Conservation (phyloP, 352 stramenopile species). For the Aphanomyces invadans region DNA sequence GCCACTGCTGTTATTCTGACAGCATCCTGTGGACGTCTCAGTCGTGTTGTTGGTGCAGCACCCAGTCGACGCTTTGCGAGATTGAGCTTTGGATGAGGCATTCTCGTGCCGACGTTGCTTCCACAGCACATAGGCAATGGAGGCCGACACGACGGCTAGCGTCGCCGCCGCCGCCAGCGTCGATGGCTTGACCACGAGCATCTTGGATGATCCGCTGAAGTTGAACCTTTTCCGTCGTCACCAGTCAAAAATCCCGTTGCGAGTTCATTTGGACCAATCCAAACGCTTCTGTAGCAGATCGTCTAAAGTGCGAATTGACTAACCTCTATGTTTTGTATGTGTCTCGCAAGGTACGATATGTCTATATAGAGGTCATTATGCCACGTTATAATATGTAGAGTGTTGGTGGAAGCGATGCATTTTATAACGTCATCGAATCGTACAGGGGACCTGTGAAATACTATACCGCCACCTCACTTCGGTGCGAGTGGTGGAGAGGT, state of each 20-base stretch:
- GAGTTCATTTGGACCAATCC: neutral
- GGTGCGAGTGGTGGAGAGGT: constrained; percentile 15
- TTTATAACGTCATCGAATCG: neutral
- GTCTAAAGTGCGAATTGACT: neutral
- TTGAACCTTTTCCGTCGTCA: neutral
- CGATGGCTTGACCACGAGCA: constrained; percentile 11
- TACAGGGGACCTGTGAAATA: neutral
- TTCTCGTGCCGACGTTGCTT: constrained; percentile 16
- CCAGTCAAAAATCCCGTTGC: neutral
- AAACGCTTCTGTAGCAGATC: neutral
- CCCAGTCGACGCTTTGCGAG: neutral
- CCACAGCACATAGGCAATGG: constrained; percentile 27
- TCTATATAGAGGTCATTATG: neutral
- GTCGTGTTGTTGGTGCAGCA: neutral
- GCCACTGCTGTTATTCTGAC: constrained; percentile 1
- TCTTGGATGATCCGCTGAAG: neutral
- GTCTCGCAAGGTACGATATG: neutral
- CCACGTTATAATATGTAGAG: neutral
- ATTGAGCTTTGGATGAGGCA: constrained; percentile 23
- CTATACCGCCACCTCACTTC: neutral
- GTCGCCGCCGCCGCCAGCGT: neutral
- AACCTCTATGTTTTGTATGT: neutral
- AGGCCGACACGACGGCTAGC: constrained; percentile 13
- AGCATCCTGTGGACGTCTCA: constrained; percentile 12
- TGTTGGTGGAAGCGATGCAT: neutral